Evolutionary conservation across 23 red algal genomes (phyloP), one percentile per base, ranked within the genome.

Genomic region (Rhodosorus marinus): DNA sequence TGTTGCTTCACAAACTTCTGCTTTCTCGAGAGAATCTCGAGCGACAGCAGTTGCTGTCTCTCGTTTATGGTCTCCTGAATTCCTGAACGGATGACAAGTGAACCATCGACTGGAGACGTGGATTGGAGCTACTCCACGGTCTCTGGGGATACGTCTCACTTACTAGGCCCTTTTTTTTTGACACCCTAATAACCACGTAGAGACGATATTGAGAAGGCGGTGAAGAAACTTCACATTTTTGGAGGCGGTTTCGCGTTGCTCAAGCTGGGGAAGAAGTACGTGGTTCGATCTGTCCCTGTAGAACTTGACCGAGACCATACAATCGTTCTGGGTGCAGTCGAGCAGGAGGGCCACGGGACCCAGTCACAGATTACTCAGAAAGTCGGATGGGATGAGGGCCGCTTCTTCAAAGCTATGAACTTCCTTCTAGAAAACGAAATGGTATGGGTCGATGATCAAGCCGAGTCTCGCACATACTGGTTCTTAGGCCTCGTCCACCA

Each of bases 141-240:
- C n/a, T n/a, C n/a, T n/a, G n/a, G n/a, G n/a, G n/a, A n/a, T n/a
- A n/a, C n/a, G n/a, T n/a, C n/a, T n/a, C n/a, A n/a, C n/a, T n/a
- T n/a, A n/a, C n/a, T n/a, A n/a, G n/a, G n/a, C n/a, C n/a, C n/a
- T n/a, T n/a, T n/a, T n/a, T n/a, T n/a, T n/a, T n/a, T n/a, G n/a
- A n/a, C n/a, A n/a, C n/a, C n/a, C n/a, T n/a, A n/a, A n/a, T n/a
- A n/a, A n/a, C n/a, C n/a, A n/a, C n/a, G n/a, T 35, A 64, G 53
- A 52, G 83, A 80, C 27, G 83, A 92, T 47, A 72, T 92, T 24
- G 55, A 54, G 53, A 51, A 75, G 31, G 83, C 83, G 2, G 55
- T 92, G 6, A 52, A 52, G 45, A 69, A 69, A 17, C 46, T 92
- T n/a, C 49, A 54, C 26, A 61, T 57, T 11, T 60, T 92, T 6